These are phyloP conservation scores for Amanita rimosa DNA, from an alignment of 768 basidiomycete species.

Conservation along the genomic window DNA sequence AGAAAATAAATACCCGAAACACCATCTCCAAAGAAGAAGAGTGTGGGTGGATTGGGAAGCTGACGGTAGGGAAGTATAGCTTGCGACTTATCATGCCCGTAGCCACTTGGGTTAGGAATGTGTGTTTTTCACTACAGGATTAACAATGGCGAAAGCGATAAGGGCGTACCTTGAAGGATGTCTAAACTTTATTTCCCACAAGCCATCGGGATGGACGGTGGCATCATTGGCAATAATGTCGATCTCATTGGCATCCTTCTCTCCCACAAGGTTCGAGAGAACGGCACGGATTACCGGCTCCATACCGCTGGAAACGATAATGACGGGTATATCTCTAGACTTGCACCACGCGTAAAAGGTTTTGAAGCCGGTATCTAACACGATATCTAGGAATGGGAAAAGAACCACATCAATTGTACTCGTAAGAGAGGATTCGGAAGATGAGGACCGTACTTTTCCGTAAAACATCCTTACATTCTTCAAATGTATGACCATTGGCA, in stretches of 20 bases:
- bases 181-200: constrained; percentile 78
- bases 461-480: constrained; percentile 74
- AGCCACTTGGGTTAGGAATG: constrained; percentile 42
- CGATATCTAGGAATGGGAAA: constrained; percentile 48
- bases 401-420: background rate
- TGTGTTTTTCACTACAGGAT: no score
- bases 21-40: constrained; percentile 98
- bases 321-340: constrained; percentile 67
- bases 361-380: constrained; percentile 81
- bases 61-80: constrained; percentile 87
- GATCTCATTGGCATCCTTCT: constrained; percentile 62
- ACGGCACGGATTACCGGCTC: constrained; percentile 88
- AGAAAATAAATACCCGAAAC: constrained; percentile 66
- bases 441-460: constrained; percentile 39
- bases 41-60: constrained; percentile 55
- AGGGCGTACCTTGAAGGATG: constrained; percentile 75
- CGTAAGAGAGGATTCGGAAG: background rate
- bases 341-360: constrained; percentile 83
- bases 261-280: constrained; percentile 70
- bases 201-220: constrained; percentile 37
- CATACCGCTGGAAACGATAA: constrained; percentile 96
- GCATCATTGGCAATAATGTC: constrained; percentile 95
- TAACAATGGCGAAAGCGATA: background rate
- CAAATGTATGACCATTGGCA: constrained; percentile 65
- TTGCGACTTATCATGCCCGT: constrained; percentile 93